These are phyloP conservation scores for Bromus sterilis DNA, from an alignment of 176 grass and related monocot species.

Conservation along the genomic window DNA sequence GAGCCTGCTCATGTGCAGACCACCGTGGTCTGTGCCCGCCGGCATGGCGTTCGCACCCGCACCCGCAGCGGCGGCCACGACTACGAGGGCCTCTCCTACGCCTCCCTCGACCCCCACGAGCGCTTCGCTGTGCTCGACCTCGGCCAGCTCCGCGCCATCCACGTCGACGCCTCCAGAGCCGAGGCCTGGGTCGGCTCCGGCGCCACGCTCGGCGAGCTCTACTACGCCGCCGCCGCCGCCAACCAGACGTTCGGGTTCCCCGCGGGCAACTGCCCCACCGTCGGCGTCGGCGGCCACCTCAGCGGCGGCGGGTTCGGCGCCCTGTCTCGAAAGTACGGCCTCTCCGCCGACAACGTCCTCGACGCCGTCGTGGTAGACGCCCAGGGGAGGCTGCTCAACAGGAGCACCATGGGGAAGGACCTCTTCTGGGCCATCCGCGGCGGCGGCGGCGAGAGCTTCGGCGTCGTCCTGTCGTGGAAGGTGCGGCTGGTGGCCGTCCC, in stretches of 20 bases:
- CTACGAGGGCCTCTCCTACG: slow-evolving; percentile 66
- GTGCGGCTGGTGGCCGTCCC: slow-evolving; percentile 14
- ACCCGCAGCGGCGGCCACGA: slow-evolving; percentile 16
- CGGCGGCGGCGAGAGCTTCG: slow-evolving; percentile 15
- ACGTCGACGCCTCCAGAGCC: not conserved
- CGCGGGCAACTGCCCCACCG: slow-evolving; percentile 26
- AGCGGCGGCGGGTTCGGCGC: slow-evolving; percentile 29
- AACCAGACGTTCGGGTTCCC: not conserved
- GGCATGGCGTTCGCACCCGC: not conserved
- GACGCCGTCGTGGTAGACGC: slow-evolving; percentile 4
- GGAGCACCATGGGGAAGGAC: slow-evolving; percentile 18
- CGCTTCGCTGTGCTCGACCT: slow-evolving; percentile 27
- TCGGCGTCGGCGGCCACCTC: slow-evolving; percentile 28
- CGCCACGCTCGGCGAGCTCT: slow-evolving; percentile 33
- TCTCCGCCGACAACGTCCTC: slow-evolving; percentile 6
- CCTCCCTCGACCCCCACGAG: not conserved
- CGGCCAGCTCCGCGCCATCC: not conserved
- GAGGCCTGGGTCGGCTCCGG: slow-evolving; percentile 28
- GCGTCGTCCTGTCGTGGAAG: slow-evolving; percentile 23
- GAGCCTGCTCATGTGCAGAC: slow-evolving; percentile 33
- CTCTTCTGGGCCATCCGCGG: slow-evolving; percentile 24
- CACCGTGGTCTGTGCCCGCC: slow-evolving; percentile 23
- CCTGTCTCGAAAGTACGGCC: slow-evolving; percentile 17
- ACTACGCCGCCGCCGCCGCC: slow-evolving; percentile 23
- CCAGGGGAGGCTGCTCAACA: slow-evolving; percentile 2